Evolutionary conservation across 2,329 filamentous ascomycete genomes (phyloP), one percentile per base, ranked within the genome.

Genomic region (Colletotrichum limetticola): DNA sequence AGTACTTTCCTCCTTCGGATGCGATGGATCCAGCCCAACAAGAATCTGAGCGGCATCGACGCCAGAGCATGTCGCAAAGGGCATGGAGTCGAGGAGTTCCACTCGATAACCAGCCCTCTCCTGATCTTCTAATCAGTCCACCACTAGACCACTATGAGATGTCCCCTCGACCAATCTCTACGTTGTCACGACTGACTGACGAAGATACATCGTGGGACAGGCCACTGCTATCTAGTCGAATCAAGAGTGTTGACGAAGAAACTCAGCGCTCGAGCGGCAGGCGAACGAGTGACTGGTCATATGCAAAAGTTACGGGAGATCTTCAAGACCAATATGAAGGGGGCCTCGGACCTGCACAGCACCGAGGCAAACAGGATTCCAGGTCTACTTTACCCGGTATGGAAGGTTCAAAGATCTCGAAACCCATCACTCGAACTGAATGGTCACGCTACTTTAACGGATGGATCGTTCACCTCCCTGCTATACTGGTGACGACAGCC

Each of bases 391-490:
- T 46, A 16, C 19, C 42, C 14, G 42, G 19, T 16, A 4, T 49
- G 2, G 42, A 49, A n/a, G 42, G 19, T 8, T 49, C 42, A 8
- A 49, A 49, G 42, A 9, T n/a, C 19, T 49, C 42, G 16, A 49
- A 49, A 9, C 42, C 42, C 42, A 49, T 49, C 42, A 49, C 19
- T 9, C 42, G 42, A n/a, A 49, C 42, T 4, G 7, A 49, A 49
- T 49, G 19, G 42, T 49, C 19, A 49, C 42, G 42, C 7, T n/a
- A n/a, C 7, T 32, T 72, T 24, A 62, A 52, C 16, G 69, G 69
- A 11, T 68, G 58, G 66, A 14, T 69, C 8, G 24, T 72, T 2
- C 72, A 74, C 16, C 37, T 68, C 22, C 72, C 69, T 6, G 69
- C 72, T 8, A 11, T 74, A 1, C 14, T 42, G 2, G 37, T 62